A percentile compares a stretch with the other conserved stretches of the same genome.
Conservation (phyloP, 1,284 basidiomycete genomes). For the Fomitiporia mediterranea region DNA sequence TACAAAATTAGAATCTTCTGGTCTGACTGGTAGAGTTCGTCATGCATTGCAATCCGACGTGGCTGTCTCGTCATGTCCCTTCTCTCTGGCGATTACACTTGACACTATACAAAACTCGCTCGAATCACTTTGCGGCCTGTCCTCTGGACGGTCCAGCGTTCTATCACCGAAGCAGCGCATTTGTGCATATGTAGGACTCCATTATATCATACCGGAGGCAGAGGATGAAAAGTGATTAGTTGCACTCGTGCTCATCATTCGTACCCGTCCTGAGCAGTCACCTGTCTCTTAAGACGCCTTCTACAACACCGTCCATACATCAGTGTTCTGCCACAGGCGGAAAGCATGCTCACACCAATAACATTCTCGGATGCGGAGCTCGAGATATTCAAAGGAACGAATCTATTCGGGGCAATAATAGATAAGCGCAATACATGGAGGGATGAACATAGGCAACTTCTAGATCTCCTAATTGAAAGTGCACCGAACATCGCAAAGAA, state of each 20-base stretch:
- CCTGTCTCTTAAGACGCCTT: conserved; percentile 28
- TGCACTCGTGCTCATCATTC: neutral
- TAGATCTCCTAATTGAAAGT: conserved; percentile 32
- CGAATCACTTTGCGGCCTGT: conserved; percentile 33
- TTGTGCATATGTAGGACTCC: conserved; percentile 65
- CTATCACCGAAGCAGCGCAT: conserved; percentile 74
- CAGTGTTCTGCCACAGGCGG: conserved; percentile 53
- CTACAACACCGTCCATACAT: conserved; percentile 63
- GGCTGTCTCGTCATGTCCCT: conserved; percentile 69
- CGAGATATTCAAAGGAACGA: conserved; percentile 66
- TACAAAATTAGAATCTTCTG: conserved; percentile 40
- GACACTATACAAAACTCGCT: conserved; percentile 44
- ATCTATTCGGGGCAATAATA: conserved; percentile 67
- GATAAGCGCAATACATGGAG: conserved; percentile 59
- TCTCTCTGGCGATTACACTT: conserved; percentile 66
- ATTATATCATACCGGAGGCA: conserved; percentile 48
- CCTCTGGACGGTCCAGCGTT: conserved; percentile 26
- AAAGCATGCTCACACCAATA: conserved; percentile 67
- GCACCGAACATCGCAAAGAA: conserved; percentile 42
- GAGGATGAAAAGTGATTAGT: conserved; percentile 24
- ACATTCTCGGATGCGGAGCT: conserved; percentile 65
- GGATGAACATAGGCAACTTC: conserved; percentile 54
- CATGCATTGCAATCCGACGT: conserved; percentile 46
- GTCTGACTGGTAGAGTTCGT: conserved; percentile 54
- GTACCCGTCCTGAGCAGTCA: too few relatives aligned